These are phyloP conservation scores for Brassica incana DNA, from an alignment of 345 rosid genomes.

Conservation along the genomic window DNA sequence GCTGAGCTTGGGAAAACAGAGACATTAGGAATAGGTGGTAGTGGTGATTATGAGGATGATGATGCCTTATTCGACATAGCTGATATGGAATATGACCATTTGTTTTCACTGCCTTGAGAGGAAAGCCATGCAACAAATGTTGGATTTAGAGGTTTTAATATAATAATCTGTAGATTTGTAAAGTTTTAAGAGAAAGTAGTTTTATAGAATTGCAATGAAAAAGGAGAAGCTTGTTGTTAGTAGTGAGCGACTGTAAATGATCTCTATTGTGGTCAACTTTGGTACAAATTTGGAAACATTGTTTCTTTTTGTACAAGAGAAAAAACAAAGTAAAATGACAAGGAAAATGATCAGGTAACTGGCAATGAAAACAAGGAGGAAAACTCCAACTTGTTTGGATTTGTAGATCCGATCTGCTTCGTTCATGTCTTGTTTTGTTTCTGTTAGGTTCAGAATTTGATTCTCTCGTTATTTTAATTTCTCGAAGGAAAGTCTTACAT, in stretches of 20 bases:
- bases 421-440: too few species aligned
- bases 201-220: conserved; percentile 10
- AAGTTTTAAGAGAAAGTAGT: conserved; percentile 23
- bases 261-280: neutral
- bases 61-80: conserved; percentile 24
- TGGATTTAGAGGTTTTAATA: neutral
- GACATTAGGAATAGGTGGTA: conserved; percentile 42
- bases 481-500: too few species aligned
- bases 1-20: conserved; percentile 58
- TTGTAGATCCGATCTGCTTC: too few species aligned
- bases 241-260: conserved; percentile 14
- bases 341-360: too few species aligned
- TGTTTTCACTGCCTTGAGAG: conserved; percentile 34
- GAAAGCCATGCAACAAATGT: neutral
- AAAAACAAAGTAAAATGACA: neutral
- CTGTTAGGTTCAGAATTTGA: too few species aligned
- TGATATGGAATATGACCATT: conserved; percentile 52
- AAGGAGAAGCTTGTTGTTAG: neutral
- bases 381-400: too few species aligned
- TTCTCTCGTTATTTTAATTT: too few species aligned
- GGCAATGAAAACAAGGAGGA: too few species aligned
- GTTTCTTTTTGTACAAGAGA: neutral
- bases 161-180: conserved; percentile 13
- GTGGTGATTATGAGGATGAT: conserved; percentile 28
- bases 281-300: neutral